Base-by-base conservation (phyloP, 2,329 filamentous ascomycete genomes). In the Colletotrichum navitas region DNA sequence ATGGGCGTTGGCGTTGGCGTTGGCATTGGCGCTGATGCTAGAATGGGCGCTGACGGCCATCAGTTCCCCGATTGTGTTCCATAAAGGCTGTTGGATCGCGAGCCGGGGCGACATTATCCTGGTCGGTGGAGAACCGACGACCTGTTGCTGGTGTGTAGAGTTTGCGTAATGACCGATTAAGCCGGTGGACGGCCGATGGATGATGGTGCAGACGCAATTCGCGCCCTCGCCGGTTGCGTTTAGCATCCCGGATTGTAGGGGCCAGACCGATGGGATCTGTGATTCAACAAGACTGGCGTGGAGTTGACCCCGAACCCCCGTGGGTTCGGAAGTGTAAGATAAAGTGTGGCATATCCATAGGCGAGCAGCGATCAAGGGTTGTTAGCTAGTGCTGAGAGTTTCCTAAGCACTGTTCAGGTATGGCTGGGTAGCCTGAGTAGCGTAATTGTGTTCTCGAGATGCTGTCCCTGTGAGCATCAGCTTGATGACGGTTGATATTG, bases 221-320 rank as follows among this genome's bases (percentile, higher is more conserved):
- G 39, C 54, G 41, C 36, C 47, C 58, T 52, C 47, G 65, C 63
- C 29, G 65, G 65, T 39, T 63, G 68, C 65, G 58, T 71, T 52
- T 68, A 54, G 47, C 56, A 55, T 67, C 21, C 24, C 41, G 43
- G 29, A 49, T 55, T 54, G 51, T 43, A 59, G 68, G 45, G 68
- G 34, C 43, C 29, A 56, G 61, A 34, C 45, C 36, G 58, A 29
- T 32, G 32, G 32, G n/a, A 63, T 52, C 51, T 54, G 51, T 47
- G 51, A 63, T 71, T 68, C 52, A 59, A 63, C 68, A 59, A 71
- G 65, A 63, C 52, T 39, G 68, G n/a, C 65, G 52, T 71, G 64
- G 58, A 62, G 63, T 63, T 68, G 68, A 68, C 51, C 51, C 39
- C 51, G 51, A 67, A 49, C 36, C 36, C 36, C 59, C 58, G 43